Percentiles rank a stretch among this genome's conserved stretches.
Evolutionary conservation across 2,329 filamentous ascomycete species (phyloP).

Genomic region (Tetracladium maxilliforme): DNA sequence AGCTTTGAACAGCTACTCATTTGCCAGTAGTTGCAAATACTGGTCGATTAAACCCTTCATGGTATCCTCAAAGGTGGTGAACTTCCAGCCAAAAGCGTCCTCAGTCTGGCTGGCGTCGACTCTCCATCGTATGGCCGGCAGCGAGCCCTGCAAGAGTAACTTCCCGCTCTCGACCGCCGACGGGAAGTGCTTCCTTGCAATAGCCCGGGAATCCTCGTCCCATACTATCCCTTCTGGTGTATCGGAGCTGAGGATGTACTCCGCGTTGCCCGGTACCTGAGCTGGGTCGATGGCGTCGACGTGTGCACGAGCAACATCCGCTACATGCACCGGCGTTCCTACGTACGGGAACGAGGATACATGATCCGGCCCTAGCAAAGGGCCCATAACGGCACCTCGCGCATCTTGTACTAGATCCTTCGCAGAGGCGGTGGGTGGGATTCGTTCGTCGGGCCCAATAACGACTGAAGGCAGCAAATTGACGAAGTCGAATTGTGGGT

Average conservation of each 20-base stretch:
- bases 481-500: conserved; percentile 9
- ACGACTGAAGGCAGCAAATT: conserved; percentile 10
- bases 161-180: conserved; percentile 8
- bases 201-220: conserved; percentile 8
- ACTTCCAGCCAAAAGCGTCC: conserved; percentile 7
- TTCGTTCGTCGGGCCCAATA: conserved; percentile 9
- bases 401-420: conserved; percentile 1
- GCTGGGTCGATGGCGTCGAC: conserved; percentile 7
- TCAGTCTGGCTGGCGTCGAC: conserved; percentile 6
- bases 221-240: conserved; percentile 7
- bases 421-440: conserved; percentile 5
- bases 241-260: conserved; percentile 3
- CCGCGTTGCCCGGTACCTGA: conserved; percentile 1
- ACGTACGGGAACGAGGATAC: too few relatives aligned
- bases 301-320: conserved; percentile 8
- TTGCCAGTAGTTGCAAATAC: too few relatives aligned
- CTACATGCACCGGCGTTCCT: conserved; percentile 8
- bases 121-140: conserved; percentile 2
- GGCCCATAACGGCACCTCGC: conserved; percentile 1
- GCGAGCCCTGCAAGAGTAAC: conserved; percentile 4
- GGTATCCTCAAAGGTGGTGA: conserved; percentile 5
- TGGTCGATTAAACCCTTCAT: conserved; percentile 6
- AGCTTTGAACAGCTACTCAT: too few relatives aligned
- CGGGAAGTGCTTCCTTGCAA: conserved; percentile 6
- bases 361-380: too few relatives aligned